Conservation (phyloP, 768 basidiomycete genomes). For the Leccinum sublutescens region DNA sequence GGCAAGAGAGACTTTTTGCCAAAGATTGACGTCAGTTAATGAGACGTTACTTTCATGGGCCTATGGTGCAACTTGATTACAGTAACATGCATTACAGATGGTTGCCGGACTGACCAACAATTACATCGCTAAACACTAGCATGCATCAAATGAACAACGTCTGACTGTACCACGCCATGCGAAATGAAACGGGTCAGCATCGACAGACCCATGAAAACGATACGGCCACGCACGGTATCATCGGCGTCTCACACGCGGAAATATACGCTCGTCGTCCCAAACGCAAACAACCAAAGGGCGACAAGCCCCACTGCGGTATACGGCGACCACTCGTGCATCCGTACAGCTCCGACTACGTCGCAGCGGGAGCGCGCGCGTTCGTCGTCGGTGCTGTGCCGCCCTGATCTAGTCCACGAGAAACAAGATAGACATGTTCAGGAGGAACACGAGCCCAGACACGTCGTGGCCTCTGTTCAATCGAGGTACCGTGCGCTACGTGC, state of each 20-base stretch:
- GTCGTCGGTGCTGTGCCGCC: slow-evolving; percentile 51
- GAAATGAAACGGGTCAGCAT: too few relatives aligned
- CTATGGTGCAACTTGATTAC: too few relatives aligned
- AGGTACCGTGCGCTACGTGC: slow-evolving; percentile 50
- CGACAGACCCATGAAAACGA: too few relatives aligned
- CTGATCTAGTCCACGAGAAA: slow-evolving; percentile 44
- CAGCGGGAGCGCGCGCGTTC: slow-evolving; percentile 13
- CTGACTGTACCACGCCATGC: too few relatives aligned
- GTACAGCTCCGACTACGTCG: slow-evolving; percentile 28
- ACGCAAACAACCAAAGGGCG: slow-evolving; percentile 57
- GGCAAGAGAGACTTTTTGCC: too few relatives aligned
- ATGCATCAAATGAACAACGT: too few relatives aligned
- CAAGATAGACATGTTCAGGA: too few relatives aligned
- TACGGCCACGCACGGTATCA: slow-evolving; percentile 36
- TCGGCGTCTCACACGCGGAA: slow-evolving; percentile 70
- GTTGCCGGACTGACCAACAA: too few relatives aligned
- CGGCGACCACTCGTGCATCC: slow-evolving; percentile 45
- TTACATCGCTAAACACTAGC: too few relatives aligned
- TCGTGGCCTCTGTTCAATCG: slow-evolving; percentile 82
- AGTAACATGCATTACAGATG: too few relatives aligned
- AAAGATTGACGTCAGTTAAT: too few relatives aligned
- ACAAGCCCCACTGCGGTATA: slow-evolving; percentile 47
- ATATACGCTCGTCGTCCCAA: slow-evolving; percentile 80
- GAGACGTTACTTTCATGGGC: too few relatives aligned
- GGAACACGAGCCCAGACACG: slow-evolving; percentile 88